These are phyloP conservation scores for Ceratocystis cacaofunesta DNA, from an alignment of 2,329 filamentous ascomycete species.

Conservation along the genomic window DNA sequence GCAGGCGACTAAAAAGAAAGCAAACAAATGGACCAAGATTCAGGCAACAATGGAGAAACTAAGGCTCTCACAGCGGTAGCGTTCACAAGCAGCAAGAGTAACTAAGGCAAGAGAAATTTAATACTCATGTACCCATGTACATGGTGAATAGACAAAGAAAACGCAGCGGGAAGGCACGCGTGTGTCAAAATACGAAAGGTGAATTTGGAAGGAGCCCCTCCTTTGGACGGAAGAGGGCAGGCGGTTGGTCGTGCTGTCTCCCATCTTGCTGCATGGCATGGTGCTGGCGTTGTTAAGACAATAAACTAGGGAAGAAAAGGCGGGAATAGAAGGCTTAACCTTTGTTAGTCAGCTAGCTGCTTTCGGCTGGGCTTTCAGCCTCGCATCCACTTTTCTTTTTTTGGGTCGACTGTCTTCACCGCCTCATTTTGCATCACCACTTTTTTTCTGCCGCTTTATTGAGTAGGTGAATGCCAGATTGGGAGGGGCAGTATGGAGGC, in stretches of 20 bases:
- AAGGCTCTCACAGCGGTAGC: background rate
- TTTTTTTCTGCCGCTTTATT: conserved; percentile 2
- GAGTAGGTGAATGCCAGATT: background rate
- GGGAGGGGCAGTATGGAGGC: background rate
- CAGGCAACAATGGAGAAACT: background rate
- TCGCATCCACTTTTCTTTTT: background rate
- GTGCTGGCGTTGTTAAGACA: too few species aligned
- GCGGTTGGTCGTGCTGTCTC: too few species aligned
- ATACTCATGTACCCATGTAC: background rate
- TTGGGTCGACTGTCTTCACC: background rate
- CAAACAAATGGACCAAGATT: background rate
- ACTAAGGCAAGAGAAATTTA: background rate
- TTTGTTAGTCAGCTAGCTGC: background rate
- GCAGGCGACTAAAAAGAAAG: background rate
- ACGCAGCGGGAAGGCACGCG: conserved; percentile 1
- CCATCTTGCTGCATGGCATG: background rate
- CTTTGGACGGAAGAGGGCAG: too few species aligned
- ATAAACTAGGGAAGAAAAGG: background rate
- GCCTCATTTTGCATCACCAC: background rate
- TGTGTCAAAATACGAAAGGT: background rate
- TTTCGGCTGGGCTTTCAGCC: background rate
- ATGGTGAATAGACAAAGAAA: background rate
- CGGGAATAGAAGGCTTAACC: background rate
- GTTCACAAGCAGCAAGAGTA: background rate
- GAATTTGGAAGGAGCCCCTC: too few species aligned